Conservation (phyloP, 2,329 filamentous ascomycete species). For the Penicillium sp. region DNA sequence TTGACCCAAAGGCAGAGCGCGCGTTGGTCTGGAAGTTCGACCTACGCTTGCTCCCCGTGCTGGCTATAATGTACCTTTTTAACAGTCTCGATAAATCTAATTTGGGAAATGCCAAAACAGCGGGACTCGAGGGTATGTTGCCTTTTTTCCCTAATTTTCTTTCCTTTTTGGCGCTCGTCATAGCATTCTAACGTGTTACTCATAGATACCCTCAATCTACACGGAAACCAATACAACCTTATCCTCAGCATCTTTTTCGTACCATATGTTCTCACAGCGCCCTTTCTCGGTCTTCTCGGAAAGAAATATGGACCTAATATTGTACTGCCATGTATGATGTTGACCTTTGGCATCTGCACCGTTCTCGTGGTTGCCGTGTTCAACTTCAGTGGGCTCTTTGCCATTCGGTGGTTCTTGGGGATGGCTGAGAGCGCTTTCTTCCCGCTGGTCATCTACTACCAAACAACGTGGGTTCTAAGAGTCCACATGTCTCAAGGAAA, state of each 20-base stretch:
- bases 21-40: conserved; percentile 57
- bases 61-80: conserved; percentile 61
- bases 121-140: conserved; percentile 23
- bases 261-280: conserved; percentile 33
- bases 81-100: conserved; percentile 52
- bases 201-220: conserved; percentile 28
- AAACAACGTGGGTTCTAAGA: conserved; percentile 30
- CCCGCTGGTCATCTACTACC: conserved; percentile 33
- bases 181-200: conserved; percentile 1
- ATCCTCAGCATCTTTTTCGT: conserved; percentile 34
- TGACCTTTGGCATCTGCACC: conserved; percentile 29
- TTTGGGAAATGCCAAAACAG: conserved; percentile 35
- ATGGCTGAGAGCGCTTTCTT: conserved; percentile 36
- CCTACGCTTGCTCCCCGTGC: conserved; percentile 51
- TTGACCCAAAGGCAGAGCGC: conserved; percentile 45
- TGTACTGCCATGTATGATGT: conserved; percentile 33
- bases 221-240: conserved; percentile 32
- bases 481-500: too few relatives aligned
- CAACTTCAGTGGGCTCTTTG: conserved; percentile 31
- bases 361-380: conserved; percentile 26
- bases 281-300: conserved; percentile 32
- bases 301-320: conserved; percentile 33
- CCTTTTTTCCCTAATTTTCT: neutral
- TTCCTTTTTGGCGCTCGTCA: neutral
- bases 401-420: conserved; percentile 33